Evolutionary conservation across 2,329 filamentous ascomycete species (phyloP).

Genomic region (Cytospora piceae): DNA sequence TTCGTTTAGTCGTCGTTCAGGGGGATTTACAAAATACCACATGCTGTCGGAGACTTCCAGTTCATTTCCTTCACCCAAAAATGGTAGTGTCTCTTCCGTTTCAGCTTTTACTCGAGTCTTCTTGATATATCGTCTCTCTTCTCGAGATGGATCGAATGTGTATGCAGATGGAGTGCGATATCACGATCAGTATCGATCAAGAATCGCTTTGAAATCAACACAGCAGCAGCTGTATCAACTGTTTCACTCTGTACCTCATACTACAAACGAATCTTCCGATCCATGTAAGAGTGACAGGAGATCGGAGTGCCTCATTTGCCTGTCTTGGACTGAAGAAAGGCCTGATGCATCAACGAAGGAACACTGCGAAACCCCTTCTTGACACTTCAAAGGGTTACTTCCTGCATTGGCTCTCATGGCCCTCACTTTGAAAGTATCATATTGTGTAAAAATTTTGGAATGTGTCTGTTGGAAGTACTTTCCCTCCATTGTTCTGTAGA

Average conservation of each 20-base stretch:
- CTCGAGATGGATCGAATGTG: neutral
- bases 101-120: neutral
- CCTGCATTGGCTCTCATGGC: too few relatives aligned
- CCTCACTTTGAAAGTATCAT: too few relatives aligned
- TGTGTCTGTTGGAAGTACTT: too few relatives aligned
- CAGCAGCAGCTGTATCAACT: neutral
- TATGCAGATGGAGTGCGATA: neutral
- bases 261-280: too few relatives aligned
- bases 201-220: neutral
- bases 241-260: neutral
- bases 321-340: neutral
- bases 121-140: neutral
- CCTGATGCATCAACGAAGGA: too few relatives aligned
- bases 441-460: too few relatives aligned
- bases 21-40: too few relatives aligned
- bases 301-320: neutral
- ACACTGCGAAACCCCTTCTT: too few relatives aligned
- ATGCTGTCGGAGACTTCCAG: neutral
- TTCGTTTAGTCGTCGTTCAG: neutral
- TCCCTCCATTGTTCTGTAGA: too few relatives aligned
- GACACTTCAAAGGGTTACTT: too few relatives aligned
- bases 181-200: too few relatives aligned
- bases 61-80: neutral
- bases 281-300: neutral
- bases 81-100: neutral